Evolutionary conservation across 2,329 filamentous ascomycete genomes (phyloP), one percentile per base, ranked within the genome.

Genomic region (Camillea tinctor): DNA sequence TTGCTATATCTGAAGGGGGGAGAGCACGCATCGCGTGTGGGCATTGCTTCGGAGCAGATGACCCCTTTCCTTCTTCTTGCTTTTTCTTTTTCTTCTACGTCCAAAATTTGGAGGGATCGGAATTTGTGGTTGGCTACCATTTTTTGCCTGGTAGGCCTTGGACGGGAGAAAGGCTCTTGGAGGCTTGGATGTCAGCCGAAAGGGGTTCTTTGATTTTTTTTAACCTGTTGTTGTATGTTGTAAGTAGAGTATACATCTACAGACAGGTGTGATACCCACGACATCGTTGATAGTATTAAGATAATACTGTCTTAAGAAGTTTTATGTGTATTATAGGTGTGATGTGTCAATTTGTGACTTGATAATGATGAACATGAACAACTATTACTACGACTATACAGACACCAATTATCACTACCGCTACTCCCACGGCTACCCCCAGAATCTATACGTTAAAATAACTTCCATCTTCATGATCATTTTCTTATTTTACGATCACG

Each of bases 181-280:
- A 30, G 23, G 51, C 51, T 53, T 30, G 24, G 51, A 53, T 30
- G 51, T 36, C 4, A n/a, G 51, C 24, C 51, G 8, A 3, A 20
- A 30, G 23, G 26, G 22, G n/a, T n/a, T n/a, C n/a, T n/a, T n/a
- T n/a, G n/a, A n/a, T n/a, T n/a, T 24, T 51, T 53, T 2, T 24
- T 24, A 21, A 15, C 51, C 50, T 30, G 20, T 11, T 53, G 51
- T 53, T 30, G 30, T 24, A 24, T 24, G n/a, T 6, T 21, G n/a
- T n/a, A n/a, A 30, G 51, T 24, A 53, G 24, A 30, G 6, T 19
- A 8, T 53, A 53, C 30, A 53, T 53, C 24, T 24, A 30, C 24
- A 30, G 24, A 26, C 51, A 53, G 24, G 51, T 53, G 30, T 53
- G 51, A 53, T 53, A 53, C 51, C 51, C 51, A 53, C 22, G 15